Percentiles rank a stretch among this genome's conserved stretches.
Evolutionary conservation across 2,329 filamentous ascomycete genomes (phyloP).

Genomic region (Ceratocystis huliohia): DNA sequence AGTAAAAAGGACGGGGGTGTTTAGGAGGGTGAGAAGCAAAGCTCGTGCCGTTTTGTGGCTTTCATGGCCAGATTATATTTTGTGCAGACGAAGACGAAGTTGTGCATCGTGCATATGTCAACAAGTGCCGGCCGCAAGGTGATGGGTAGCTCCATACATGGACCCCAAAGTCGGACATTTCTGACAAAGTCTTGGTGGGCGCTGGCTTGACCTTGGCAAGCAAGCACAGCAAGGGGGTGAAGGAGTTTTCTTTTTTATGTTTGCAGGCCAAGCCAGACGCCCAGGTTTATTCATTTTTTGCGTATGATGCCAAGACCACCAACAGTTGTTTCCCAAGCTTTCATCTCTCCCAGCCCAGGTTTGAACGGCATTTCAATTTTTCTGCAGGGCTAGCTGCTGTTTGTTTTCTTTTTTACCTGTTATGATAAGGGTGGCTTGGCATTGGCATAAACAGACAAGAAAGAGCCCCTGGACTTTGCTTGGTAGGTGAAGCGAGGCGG

Average conservation of each 20-base stretch:
- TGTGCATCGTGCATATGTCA: conserved; percentile 3
- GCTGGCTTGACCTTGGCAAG: not conserved
- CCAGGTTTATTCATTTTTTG: not conserved
- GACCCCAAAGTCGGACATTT: too few relatives aligned
- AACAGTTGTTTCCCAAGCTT: conserved; percentile 2
- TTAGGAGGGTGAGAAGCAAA: not conserved
- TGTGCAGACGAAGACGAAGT: not conserved
- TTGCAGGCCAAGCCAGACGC: not conserved
- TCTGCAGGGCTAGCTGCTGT: not conserved
- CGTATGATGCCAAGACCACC: not conserved
- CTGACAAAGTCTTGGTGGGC: too few relatives aligned
- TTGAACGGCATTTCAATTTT: not conserved
- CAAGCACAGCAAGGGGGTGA: not conserved
- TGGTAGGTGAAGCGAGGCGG: not conserved
- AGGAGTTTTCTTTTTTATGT: not conserved
- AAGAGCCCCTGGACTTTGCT: not conserved
- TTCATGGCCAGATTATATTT: not conserved
- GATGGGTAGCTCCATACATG: not conserved
- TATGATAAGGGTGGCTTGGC: not conserved
- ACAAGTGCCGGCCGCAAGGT: not conserved
- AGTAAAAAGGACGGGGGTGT: not conserved
- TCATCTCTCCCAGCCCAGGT: not conserved
- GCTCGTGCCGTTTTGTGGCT: not conserved
- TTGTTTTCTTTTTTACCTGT: not conserved
- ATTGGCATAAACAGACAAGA: not conserved